Base-by-base conservation (phyloP, 2,329 filamentous ascomycete genomes). In the Fusarium illudens region DNA sequence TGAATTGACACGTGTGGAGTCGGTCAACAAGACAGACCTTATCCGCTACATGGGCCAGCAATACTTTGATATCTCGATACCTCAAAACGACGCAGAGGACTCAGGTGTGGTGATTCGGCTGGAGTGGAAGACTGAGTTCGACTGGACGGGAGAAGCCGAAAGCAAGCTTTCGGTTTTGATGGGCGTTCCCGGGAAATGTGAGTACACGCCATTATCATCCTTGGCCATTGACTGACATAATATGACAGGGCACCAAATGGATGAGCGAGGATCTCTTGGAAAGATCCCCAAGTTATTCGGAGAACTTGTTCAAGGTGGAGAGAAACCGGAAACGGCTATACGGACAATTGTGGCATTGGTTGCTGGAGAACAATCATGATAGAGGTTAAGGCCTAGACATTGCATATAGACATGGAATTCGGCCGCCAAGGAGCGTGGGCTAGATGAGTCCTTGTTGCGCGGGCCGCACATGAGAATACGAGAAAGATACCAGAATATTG, bases 101-200 rank as follows among this genome's bases (percentile, higher is more conserved):
- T 73, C 75, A 1, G 63, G 79, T 10, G 80, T 84, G 3, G 75
- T 81, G 11, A 58, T 89, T 5, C 83, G 87, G 25, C 78, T 92
- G 2, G 81, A 84, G 59, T 93, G 90, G 90, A 80, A 77, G 48
- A 88, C 91, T 42, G 77, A 78, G 2, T 91, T 92, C 71, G 90
- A 92, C 75, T 92, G 90, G 90, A 90, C 89, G 0, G 90, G 90
- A 6, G 90, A 92, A 73, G 90, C 88, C 5, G 84, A 86, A 71
- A 91, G 86, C 68, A 80, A 81, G 44, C 77, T 92, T 15, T 79
- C 79, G 5, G 80, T 89, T 11, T 75, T 86, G 64, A 79, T 88
- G 3, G 84, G 85, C 5, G 79, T 89, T 37, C 90, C 90, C 1
- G 82, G 80, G 8, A 87, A 86, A 74, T 92, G 90, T 92, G 78